Evolutionary conservation across 345 rosid species (phyloP), one percentile per base, ranked within the genome.

Genomic region (Hypericum androsaemum): DNA sequence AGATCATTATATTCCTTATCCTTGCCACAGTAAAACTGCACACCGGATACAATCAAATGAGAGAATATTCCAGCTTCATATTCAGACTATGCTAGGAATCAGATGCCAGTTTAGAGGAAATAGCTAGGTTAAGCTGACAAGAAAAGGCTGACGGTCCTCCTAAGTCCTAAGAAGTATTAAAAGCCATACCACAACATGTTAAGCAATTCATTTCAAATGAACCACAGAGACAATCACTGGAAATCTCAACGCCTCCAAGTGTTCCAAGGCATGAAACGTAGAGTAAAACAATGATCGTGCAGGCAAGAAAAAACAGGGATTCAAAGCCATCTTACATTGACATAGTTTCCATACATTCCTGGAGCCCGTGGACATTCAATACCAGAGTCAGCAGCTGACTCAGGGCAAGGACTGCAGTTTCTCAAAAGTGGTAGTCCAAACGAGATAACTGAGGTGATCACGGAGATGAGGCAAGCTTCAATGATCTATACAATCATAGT

Each of bases 291-390:
- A 7, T 46, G 2, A 46, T 10, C 7, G 37, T 43, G 42, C 14
- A 38, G 37, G 16, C 10, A n/a, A 39, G 0, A 11, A 37, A 38
- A 22, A 14, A 40, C 48, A 7, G 40, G 35, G 48, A 56, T 41
- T 45, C 14, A 14, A 58, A 68, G 48, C 10, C 36, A 44, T 49
- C 89, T 72, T 80, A 92, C 98, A 71, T 83, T 83, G 39, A 88
- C 98, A 64, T 92, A 92, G 68, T 92, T 92, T 40, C 98, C 98
- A 56, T 81, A 77, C 89, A 73, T 81, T 66, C 98, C 98, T 7
- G 98, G 98, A 69, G 89, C 76, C 48, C 78, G 58, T 39, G 98
- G 96, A 63, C 98, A 92, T 66, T 78, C 84, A 61, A 88, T 77
- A 49, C 83, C 81, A 64, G 95, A 74, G 12, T 72, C 81, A 49